phyloP scores from a whole-genome alignment of 257 asterid species.

The Nicotiana benthamiana region DNA sequence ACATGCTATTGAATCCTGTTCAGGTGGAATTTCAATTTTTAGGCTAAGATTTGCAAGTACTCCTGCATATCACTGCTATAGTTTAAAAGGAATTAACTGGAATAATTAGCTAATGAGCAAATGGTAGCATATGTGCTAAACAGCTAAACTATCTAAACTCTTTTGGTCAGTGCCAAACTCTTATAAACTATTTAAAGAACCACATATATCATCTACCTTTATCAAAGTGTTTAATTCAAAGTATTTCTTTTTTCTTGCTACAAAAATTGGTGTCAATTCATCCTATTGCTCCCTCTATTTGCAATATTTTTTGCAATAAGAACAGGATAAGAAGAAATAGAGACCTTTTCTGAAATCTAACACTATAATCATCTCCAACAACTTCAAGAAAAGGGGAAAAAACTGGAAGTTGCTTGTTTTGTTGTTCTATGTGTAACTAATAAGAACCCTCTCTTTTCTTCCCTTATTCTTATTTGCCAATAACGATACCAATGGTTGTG shows the following conservation, averaged over 20 bases:
- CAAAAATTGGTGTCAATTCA: background rate
- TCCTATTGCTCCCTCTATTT: background rate
- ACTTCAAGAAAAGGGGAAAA: background rate
- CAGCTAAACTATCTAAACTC: background rate
- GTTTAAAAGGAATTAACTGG: background rate
- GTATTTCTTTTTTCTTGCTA: background rate
- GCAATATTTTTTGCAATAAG: background rate
- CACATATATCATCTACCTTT: background rate
- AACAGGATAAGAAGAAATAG: background rate
- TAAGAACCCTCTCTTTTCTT: background rate
- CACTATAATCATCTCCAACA: background rate
- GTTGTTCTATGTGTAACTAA: background rate
- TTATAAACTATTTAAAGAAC: background rate
- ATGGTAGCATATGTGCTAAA: background rate
- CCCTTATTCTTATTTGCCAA: background rate
- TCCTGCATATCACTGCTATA: background rate
- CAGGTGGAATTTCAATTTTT: constrained; percentile 42
- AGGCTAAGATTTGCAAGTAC: too few species aligned
- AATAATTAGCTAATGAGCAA: constrained; percentile 2
- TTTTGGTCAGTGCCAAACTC: background rate
- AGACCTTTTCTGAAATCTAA: background rate
- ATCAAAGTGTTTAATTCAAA: background rate
- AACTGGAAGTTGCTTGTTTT: background rate
- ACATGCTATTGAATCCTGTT: constrained; percentile 70
- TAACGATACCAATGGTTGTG: background rate